phyloP scores from a whole-genome alignment of 2,329 filamentous ascomycete species.

The Volutella citrinella region DNA sequence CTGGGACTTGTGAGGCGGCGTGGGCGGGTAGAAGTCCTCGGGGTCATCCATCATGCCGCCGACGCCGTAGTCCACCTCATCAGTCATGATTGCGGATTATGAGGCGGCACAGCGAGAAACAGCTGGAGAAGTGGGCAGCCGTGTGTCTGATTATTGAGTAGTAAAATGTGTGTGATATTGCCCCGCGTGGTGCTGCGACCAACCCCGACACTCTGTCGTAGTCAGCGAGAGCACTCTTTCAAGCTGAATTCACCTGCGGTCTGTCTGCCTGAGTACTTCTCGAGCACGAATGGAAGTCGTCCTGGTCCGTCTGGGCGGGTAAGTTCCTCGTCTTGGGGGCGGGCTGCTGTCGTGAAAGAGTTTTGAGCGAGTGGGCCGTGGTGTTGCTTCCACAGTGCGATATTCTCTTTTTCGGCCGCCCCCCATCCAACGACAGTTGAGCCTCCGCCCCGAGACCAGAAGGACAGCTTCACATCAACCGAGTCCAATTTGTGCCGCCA shows the following conservation, averaged over 20 bases:
- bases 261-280: no score
- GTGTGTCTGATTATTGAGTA: no score
- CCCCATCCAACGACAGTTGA: slow-evolving; percentile 1
- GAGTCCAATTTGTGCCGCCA: no score
- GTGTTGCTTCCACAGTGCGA: slow-evolving; percentile 26
- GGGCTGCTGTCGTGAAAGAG: slow-evolving; percentile 22
- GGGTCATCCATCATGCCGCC: slow-evolving; percentile 74
- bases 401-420: no score
- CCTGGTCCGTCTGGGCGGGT: no score
- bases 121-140: background rate
- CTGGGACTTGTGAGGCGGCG: slow-evolving; percentile 71
- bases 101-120: background rate
- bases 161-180: background rate
- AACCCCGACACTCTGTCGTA: background rate
- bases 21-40: slow-evolving; percentile 73
- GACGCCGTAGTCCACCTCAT: slow-evolving; percentile 35
- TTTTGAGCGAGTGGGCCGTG: slow-evolving; percentile 27
- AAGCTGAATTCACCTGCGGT: no score
- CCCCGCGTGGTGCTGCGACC: background rate
- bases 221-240: no score
- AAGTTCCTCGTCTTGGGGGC: slow-evolving; percentile 5
- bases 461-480: background rate
- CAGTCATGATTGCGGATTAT: slow-evolving; percentile 23
- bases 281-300: no score
- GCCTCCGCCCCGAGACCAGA: background rate